Evolutionary conservation across 176 grass and related monocot genomes (phyloP), one percentile per base, ranked within the genome.

Genomic region (Oryza longistaminata): DNA sequence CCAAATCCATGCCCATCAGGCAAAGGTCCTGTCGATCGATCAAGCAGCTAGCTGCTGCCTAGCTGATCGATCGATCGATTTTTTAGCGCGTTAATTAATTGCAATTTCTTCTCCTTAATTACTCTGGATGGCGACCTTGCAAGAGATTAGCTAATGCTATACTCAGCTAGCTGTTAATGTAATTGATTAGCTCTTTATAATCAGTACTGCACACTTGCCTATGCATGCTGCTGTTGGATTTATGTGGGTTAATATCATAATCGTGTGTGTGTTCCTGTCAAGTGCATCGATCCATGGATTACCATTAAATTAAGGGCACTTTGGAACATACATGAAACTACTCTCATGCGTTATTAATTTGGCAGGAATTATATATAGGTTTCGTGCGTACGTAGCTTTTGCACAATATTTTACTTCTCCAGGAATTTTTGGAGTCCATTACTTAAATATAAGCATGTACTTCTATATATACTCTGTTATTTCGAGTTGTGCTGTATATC

Each of bases 201-300:
- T n/a, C n/a, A n/a, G n/a, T n/a, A n/a, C n/a, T n/a, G n/a, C n/a
- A n/a, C n/a, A n/a, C n/a, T n/a, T n/a, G n/a, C n/a, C n/a, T n/a
- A n/a, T n/a, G 49, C 73, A 76, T 58, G 73, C 73, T 7, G 19
- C 49, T 58, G 48, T 75, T 50, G 73, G 69, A 42, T 11, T 61
- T 61, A 61, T 61, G 58, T 11, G 35, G 10, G 34, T 42, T 39
- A 49, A 39, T 31, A 39, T 40, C 34, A 11, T 70, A 17, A 31
- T 70, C 37, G 39, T 58, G 19, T 21, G 6, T 49, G 66, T 70
- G 33, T n/a, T 70, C 42, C 22, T 8, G 21, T 73, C 58, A 24
- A 62, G 58, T 62, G 21, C 58, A 62, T n/a, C n/a, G n/a, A n/a
- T 62, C 7, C n/a, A 62, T 62, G 58, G 58, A 62, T 62, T 24